Conservation (phyloP, 2,329 filamentous ascomycete genomes). For the Thielaviopsis ethacetica region DNA sequence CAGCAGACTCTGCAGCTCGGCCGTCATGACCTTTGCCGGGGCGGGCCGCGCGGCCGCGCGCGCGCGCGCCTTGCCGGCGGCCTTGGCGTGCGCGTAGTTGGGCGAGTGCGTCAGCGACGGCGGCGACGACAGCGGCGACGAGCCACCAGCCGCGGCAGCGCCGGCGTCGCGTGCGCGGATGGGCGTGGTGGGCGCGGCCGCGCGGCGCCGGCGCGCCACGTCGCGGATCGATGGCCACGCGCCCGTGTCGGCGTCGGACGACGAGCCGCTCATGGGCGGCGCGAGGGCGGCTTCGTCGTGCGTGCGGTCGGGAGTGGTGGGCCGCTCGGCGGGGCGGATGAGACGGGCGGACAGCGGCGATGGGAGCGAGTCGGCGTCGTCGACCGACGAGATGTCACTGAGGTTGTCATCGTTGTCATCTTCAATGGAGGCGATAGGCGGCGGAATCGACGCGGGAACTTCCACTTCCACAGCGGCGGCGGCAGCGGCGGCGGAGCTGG, state of each 20-base stretch:
- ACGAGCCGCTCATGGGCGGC: constrained; percentile 34
- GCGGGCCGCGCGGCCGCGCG: constrained; percentile 24
- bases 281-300: constrained; percentile 28
- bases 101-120: constrained; percentile 52
- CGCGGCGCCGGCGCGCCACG: constrained; percentile 30
- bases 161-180: constrained; percentile 15
- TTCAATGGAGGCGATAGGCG: constrained; percentile 5
- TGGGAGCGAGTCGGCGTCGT: constrained; percentile 14
- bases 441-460: background rate
- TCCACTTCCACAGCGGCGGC: background rate
- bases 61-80: constrained; percentile 15
- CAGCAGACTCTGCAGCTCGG: constrained; percentile 35
- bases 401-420: constrained; percentile 14
- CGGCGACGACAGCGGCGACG: constrained; percentile 44
- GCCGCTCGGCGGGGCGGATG: constrained; percentile 17
- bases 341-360: constrained; percentile 21
- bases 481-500: background rate
- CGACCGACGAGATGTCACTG: constrained; percentile 15
- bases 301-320: constrained; percentile 25
- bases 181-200: constrained; percentile 23
- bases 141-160: constrained; percentile 17
- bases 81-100: constrained; percentile 26
- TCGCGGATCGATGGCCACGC: constrained; percentile 36
- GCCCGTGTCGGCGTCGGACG: constrained; percentile 23
- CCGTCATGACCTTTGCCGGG: constrained; percentile 33